Base-by-base conservation (phyloP, 2,329 filamentous ascomycete species). In the Botryotinia calthae region DNA sequence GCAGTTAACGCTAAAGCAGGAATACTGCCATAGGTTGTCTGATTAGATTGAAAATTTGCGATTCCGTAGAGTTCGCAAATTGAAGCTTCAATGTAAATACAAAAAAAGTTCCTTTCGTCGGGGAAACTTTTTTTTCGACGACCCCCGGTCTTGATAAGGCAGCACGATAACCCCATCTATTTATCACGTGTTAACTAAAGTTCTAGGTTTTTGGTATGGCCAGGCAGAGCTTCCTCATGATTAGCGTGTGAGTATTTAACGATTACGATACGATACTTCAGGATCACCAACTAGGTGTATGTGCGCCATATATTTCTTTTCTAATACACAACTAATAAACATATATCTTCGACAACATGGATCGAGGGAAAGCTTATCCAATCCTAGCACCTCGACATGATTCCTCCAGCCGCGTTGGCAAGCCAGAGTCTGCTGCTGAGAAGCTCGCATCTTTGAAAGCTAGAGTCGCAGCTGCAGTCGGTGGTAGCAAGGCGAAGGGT, bases 401-500 rank as follows among this genome's bases (percentile, higher is more conserved):
- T 82, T 79, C 82, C 59, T 81, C 85, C 8, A 87, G 86, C 37
- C 84, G 87, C 74, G 82, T 90, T 46, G 85, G 88, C 79, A 86
- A 89, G 78, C 78, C 86, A 64, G 84, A 89, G 76, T 86, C 87
- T 28, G 84, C 88, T 75, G 86, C 90, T 79, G 86, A 93, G 82
- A 86, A 88, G 76, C 85, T 95, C 76, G 93, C 93, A 65, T 91
- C 92, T 61, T 87, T 97, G 80, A 95, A 92, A 82, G 93, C 93
- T 37, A 88, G 93, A 77, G 91, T 96, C 20, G 91, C 92, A 65
- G 92, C 92, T 67, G 92, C 93, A 70, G 91, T 93, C 64, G 84
- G 84, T 44, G 85, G 84, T 79, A 84, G 77, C 81, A 84, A 81
- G 82, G 88, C 85, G 75, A 84, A 74, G 78, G 74, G 77, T 81